Conservation (phyloP, 441 rosid species). For the Pelargonium australe region DNA sequence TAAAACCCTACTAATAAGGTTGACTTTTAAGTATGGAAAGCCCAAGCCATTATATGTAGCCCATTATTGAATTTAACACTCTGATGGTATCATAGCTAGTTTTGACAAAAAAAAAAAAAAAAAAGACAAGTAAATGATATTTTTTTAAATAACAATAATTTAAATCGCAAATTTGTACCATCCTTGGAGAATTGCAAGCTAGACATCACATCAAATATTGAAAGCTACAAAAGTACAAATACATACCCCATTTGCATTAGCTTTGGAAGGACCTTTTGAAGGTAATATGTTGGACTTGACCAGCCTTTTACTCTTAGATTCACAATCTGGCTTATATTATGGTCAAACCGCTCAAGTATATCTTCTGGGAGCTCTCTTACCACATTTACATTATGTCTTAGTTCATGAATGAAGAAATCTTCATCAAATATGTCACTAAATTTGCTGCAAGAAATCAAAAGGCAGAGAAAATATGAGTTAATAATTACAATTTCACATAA, state of each 20-base stretch:
- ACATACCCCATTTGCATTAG: slow-evolving; percentile 67
- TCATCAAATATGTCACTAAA: slow-evolving; percentile 93
- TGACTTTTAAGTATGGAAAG: too few species aligned
- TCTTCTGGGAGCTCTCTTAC: slow-evolving; percentile 77
- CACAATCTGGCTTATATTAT: slow-evolving; percentile 83
- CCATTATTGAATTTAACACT: too few species aligned
- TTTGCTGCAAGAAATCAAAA: slow-evolving; percentile 45
- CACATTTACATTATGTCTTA: slow-evolving; percentile 66
- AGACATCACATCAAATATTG: background rate
- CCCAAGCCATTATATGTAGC: too few species aligned
- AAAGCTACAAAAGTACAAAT: background rate
- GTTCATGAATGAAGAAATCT: slow-evolving; percentile 69
- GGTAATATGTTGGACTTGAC: slow-evolving; percentile 81
- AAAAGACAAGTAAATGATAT: too few species aligned
- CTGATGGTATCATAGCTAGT: too few species aligned
- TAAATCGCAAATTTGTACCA: background rate
- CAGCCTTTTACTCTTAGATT: slow-evolving; percentile 90
- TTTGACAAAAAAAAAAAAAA: too few species aligned
- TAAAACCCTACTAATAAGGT: too few species aligned
- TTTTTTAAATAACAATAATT: background rate
- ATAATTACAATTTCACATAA: background rate
- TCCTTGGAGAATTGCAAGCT: background rate
- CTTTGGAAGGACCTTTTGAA: slow-evolving; percentile 88
- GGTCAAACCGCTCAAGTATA: slow-evolving; percentile 66
- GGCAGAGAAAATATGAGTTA: slow-evolving; percentile 4